A percentile compares a stretch with the other conserved stretches of the same genome.
phyloP scores from a whole-genome alignment of 2,329 filamentous ascomycete genomes.

The Penicillium sp. region DNA sequence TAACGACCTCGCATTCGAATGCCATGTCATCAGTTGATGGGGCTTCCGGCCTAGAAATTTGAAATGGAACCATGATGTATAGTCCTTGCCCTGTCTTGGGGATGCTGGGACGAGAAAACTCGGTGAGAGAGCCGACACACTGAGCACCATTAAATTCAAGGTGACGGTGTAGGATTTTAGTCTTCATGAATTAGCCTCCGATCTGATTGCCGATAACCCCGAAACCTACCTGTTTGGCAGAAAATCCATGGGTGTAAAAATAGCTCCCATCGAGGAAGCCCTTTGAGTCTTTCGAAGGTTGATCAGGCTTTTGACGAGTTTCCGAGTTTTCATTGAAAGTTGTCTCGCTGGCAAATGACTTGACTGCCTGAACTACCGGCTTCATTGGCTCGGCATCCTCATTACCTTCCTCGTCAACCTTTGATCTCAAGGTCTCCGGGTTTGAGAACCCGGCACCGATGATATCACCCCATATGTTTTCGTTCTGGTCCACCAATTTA shows the following conservation, averaged over 20 bases:
- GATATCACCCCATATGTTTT: conserved; percentile 88
- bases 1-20: conserved; percentile 54
- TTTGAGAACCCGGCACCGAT: conserved; percentile 47
- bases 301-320: conserved; percentile 14
- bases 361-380: conserved; percentile 29
- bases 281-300: conserved; percentile 30
- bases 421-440: conserved; percentile 22
- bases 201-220: background rate
- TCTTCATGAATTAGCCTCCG: conserved; percentile 23
- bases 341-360: conserved; percentile 38
- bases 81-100: conserved; percentile 31
- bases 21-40: conserved; percentile 39
- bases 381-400: conserved; percentile 11
- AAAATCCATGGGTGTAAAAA: conserved; percentile 59
- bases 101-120: conserved; percentile 32
- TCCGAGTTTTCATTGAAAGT: conserved; percentile 28
- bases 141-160: conserved; percentile 40
- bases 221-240: conserved; percentile 45
- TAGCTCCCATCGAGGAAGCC: conserved; percentile 51
- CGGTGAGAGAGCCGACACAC: conserved; percentile 31
- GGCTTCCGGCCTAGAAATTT: conserved; percentile 28
- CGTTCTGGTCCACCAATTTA: conserved; percentile 71
- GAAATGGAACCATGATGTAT: conserved; percentile 40
- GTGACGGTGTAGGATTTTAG: conserved; percentile 36
- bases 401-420: conserved; percentile 24